Conservation (phyloP, 2,329 filamentous ascomycete genomes). For the Aurifilum marmelostoma region DNA sequence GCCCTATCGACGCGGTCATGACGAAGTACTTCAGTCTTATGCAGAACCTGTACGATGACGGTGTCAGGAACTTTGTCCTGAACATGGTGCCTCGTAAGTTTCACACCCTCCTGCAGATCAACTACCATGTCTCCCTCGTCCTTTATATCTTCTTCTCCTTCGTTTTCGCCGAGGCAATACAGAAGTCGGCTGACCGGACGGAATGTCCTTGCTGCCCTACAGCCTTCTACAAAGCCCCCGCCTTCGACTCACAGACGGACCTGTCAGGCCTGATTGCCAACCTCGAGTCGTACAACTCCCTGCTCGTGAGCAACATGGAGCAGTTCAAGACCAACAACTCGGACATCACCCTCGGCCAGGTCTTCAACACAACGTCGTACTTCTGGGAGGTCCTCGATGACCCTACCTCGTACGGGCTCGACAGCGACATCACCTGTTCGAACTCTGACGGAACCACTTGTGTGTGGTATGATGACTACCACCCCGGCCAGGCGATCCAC, state of each 20-base stretch:
- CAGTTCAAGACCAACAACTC: conserved; percentile 24
- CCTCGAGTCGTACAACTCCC: conserved; percentile 26
- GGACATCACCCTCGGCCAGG: conserved; percentile 22
- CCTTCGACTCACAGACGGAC: conserved; percentile 21
- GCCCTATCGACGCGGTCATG: conserved; percentile 26
- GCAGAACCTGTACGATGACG: conserved; percentile 27
- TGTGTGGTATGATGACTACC: conserved; percentile 28
- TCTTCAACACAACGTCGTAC: conserved; percentile 25
- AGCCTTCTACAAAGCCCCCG: conserved; percentile 20
- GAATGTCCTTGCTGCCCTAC: background rate
- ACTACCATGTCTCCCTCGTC: background rate
- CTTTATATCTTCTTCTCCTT: background rate
- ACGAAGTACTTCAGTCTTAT: conserved; percentile 25
- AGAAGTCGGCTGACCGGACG: background rate
- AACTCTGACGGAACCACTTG: conserved; percentile 25
- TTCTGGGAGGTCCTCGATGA: conserved; percentile 26
- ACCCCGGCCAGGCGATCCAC: conserved; percentile 27
- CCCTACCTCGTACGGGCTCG: conserved; percentile 24
- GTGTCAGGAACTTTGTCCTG: conserved; percentile 27
- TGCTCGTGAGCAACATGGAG: conserved; percentile 24
- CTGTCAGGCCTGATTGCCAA: conserved; percentile 18
- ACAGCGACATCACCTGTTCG: conserved; percentile 25
- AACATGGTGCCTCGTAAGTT: conserved; percentile 25
- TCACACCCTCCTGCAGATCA: background rate
- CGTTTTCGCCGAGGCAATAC: background rate